Base-by-base conservation (phyloP, 495 filamentous ascomycete genomes). In the Aspergillus hancockii region DNA sequence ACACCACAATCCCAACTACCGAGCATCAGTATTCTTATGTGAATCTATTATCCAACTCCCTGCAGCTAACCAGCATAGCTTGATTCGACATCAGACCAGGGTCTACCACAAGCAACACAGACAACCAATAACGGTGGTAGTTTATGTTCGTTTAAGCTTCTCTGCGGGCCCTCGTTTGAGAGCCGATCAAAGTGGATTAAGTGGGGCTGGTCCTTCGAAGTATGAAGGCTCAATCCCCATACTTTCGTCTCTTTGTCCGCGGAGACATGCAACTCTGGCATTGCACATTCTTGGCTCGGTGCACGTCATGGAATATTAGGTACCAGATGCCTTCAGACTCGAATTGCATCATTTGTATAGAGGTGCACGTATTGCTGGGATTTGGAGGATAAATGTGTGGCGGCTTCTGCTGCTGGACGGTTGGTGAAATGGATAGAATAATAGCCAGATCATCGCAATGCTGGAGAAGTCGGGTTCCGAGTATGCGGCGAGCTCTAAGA, bases 191-290 rank as follows among this genome's bases (percentile, higher is more conserved):
- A 28, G 7, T 28, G 25, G 25, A 28, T 7, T 28, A 28, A 28
- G 25, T 28, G 25, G 25, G 7, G 25, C 25, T 28, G 3, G 7
- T 28, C 3, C 25, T 28, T 7, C 25, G 25, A 28, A 28, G 25
- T 28, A 7, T 28, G 25, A 28, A 28, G 25, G 25, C 3, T 28
- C 25, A 28, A 28, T 3, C 43, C 43, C n/a, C 43, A 47, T 18
- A 21, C 19, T 47, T 47, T 18, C 43, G n/a, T 7, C n/a, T 7
- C n/a, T 10, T 47, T 18, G 18, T 47, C 43, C 43, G 43, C 43
- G 43, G 43, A 47, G 43, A 47, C 19, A 47, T 47, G 43, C 43
- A 47, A 47, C 43, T 21, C 19, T 23, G 18, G n/a, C 23, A 47
- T 47, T 21, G 43, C 43, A 47, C 43, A 47, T 21, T 19, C 23